Base-by-base conservation (phyloP, 805 yeast genomes). In the Gaillardinia entomophila region DNA sequence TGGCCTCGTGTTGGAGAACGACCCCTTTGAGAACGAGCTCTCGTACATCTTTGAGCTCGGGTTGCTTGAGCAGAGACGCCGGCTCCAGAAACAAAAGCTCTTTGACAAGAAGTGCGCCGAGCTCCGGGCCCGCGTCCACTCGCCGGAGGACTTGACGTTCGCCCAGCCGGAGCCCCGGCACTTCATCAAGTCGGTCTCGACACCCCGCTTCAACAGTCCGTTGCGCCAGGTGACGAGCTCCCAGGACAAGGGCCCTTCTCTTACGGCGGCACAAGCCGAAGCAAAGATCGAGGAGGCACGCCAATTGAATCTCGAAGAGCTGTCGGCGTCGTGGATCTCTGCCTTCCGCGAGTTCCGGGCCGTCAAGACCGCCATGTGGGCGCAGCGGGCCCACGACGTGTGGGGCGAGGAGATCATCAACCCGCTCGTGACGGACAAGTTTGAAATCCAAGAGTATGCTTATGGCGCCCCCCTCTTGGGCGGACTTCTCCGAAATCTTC, bases 21-120 rank as follows among this genome's bases (percentile, higher is more conserved):
- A 90, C 55, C 90, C 95, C 6, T 88, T 89, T 53, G 97, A 90
- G 55, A 66, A 78, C 6, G 79, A 85, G 45, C 58, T 89, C 29
- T 71, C 75, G 15, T 63, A 75, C 47, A 74, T 81, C 17, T 78
- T 71, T 46, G 79, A 80, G 43, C 65, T 82, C 8, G 95, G 95
- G 1, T 31, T 59, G 14, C 37, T 66, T n/a, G 90, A 80, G 43
- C 94, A 86, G 49, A 67, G 63, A 41, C 61, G 66, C 32, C 66
- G 96, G 39, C 31, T 74, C 10, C 79, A 82, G 29, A 6, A 10
- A 10, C 32, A 43, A 26, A 53, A 63, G 4, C 35, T 57, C 10
- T 67, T 66, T 28, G 67, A 66, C 12, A 56, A 60, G 36, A 46
- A 53, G 26, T 47, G 44, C 2, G 35, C 35, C 5, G 41, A 36